Evolutionary conservation across 2,329 filamentous ascomycete genomes (phyloP).

Genomic region (Scedosporium minutisporum): DNA sequence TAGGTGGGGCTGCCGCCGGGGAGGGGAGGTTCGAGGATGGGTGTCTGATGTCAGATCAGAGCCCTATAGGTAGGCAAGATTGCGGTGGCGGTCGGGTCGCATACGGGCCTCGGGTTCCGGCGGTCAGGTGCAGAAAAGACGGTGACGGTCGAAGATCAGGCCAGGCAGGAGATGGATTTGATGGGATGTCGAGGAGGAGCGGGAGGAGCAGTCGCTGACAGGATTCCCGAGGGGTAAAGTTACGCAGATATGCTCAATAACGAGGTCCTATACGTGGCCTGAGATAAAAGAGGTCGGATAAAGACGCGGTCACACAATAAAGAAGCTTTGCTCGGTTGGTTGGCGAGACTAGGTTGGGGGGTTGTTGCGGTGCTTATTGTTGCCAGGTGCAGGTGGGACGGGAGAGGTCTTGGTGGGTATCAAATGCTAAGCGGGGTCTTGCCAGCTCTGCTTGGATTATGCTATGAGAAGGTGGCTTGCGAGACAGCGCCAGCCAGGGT

Average conservation of each 20-base stretch:
- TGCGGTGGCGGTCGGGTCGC: slow-evolving; percentile 7
- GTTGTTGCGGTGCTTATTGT: neutral
- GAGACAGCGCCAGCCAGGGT: neutral
- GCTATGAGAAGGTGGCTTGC: neutral
- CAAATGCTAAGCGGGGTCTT: neutral
- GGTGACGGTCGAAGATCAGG: neutral
- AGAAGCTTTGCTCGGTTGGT: neutral
- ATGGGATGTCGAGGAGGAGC: neutral
- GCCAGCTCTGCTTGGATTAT: neutral
- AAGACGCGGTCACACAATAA: neutral
- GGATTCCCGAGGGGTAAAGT: neutral
- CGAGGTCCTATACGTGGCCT: neutral
- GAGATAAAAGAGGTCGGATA: neutral
- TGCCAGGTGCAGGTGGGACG: neutral
- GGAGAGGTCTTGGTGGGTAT: neutral
- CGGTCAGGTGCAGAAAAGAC: slow-evolving; percentile 5
- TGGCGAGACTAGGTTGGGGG: neutral
- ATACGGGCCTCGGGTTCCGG: slow-evolving; percentile 7
- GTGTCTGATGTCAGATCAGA: slow-evolving; percentile 5
- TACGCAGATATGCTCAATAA: neutral
- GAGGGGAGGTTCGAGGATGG: neutral
- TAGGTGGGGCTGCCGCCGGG: neutral
- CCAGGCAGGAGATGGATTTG: neutral
- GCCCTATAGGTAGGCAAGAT: neutral
- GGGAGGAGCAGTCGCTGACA: neutral